These are phyloP conservation scores for Carex cristatella DNA, from an alignment of 176 grass and related monocot genomes.

Conservation along the genomic window DNA sequence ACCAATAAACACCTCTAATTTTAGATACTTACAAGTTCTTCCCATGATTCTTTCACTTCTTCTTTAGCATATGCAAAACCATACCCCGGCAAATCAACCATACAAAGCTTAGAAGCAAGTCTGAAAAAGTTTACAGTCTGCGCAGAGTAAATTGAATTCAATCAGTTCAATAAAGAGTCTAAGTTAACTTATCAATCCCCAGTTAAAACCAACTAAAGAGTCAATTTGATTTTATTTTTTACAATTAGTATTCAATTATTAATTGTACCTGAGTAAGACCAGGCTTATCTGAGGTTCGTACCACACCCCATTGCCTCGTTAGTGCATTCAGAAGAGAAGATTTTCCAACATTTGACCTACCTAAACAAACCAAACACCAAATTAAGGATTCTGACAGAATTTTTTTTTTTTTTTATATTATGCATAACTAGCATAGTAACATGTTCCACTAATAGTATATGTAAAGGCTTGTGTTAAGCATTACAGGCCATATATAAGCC, in stretches of 20 bases:
- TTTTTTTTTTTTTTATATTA: background rate
- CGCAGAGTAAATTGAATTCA: conserved; percentile 4
- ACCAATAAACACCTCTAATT: background rate
- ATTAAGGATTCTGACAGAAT: background rate
- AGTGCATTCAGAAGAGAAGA: conserved; percentile 88
- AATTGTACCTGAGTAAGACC: conserved; percentile 81
- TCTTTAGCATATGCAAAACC: conserved; percentile 99
- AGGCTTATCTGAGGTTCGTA: conserved; percentile 90
- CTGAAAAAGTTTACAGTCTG: conserved; percentile 90
- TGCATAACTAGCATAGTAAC: background rate
- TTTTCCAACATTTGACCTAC: conserved; percentile 92
- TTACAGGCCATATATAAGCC: background rate
- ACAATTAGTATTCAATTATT: background rate
- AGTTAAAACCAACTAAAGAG: background rate
- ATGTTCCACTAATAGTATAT: background rate
- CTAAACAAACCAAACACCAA: conserved; percentile 33
- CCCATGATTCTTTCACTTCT: conserved; percentile 92
- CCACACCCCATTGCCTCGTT: conserved; percentile 94
- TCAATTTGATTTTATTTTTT: too few relatives aligned
- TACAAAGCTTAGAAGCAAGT: conserved; percentile 73
- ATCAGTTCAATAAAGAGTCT: background rate
- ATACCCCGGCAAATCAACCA: conserved; percentile 96
- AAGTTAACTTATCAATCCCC: background rate
- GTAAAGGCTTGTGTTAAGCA: background rate
- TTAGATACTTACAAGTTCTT: conserved; percentile 78